These are phyloP conservation scores for Xylaria sp. DNA, from an alignment of 2,329 filamentous ascomycete species.

Conservation along the genomic window DNA sequence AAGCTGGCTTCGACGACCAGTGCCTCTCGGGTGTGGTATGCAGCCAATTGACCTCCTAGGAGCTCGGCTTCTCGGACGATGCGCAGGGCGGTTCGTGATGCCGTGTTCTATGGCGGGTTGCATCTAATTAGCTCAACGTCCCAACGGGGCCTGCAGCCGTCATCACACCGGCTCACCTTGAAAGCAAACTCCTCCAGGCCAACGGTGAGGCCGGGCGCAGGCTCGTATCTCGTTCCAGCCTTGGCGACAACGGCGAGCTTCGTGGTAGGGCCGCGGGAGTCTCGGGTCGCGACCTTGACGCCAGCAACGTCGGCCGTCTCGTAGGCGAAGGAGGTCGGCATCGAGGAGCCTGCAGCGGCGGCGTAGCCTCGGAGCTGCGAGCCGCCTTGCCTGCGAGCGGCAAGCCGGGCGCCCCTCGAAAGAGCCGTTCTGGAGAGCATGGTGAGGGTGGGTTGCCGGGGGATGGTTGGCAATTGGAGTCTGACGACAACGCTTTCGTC, in stretches of 20 bases:
- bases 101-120: conserved; percentile 73
- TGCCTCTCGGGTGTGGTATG: conserved; percentile 93
- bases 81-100: conserved; percentile 87
- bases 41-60: conserved; percentile 86
- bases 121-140: conserved; percentile 61
- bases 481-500: conserved; percentile 45
- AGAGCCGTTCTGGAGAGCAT: conserved; percentile 73
- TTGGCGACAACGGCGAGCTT: conserved; percentile 93
- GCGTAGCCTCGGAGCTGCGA: conserved; percentile 65
- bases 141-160: conserved; percentile 39
- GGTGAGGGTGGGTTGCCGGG: conserved; percentile 65
- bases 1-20: conserved; percentile 94
- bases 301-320: conserved; percentile 86
- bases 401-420: conserved; percentile 68
- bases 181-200: conserved; percentile 96
- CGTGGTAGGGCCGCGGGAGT: conserved; percentile 87
- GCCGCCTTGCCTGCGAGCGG: conserved; percentile 67
- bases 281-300: conserved; percentile 92
- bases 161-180: conserved; percentile 72
- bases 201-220: conserved; percentile 87
- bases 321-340: conserved; percentile 80
- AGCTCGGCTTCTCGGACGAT: conserved; percentile 96
- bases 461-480: conserved; percentile 63
- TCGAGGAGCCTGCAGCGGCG: conserved; percentile 64
- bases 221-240: conserved; percentile 93